These are phyloP conservation scores for Thalassiosira pacifica DNA, from an alignment of 352 stramenopile species.

Conservation along the genomic window DNA sequence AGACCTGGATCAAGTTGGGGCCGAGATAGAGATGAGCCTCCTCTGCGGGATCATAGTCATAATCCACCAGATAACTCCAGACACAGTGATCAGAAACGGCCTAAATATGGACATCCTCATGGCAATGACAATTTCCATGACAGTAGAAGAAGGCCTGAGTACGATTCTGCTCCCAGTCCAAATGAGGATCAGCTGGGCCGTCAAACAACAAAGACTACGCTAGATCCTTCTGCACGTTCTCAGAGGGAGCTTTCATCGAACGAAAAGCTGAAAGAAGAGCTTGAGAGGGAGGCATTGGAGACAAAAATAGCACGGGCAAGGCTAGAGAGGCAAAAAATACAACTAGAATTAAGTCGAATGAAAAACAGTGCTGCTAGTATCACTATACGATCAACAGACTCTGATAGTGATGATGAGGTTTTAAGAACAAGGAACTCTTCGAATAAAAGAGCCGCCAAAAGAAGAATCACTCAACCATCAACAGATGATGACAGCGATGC, in stretches of 20 bases:
- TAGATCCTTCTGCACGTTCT: background rate
- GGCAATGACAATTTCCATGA: background rate
- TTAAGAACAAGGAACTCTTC: background rate
- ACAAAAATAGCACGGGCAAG: constrained; percentile 3
- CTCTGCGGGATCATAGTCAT: background rate
- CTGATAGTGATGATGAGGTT: background rate
- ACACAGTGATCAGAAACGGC: background rate
- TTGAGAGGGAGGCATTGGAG: constrained; percentile 20
- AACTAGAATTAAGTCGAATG: constrained; percentile 20
- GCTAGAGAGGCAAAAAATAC: constrained; percentile 14
- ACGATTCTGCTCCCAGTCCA: background rate
- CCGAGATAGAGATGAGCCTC: too few relatives aligned
- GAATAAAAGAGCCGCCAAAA: too few relatives aligned
- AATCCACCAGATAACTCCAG: background rate
- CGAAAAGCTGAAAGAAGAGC: constrained; percentile 26
- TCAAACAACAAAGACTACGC: background rate
- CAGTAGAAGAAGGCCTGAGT: background rate
- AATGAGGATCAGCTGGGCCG: background rate
- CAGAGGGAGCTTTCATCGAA: constrained; percentile 17
- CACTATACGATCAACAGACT: background rate
- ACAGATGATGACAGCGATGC: background rate
- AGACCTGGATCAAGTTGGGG: background rate
- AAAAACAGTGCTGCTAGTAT: background rate
- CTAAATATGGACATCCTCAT: background rate
- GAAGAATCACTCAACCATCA: too few relatives aligned